Conservation (phyloP, 2,329 filamentous ascomycete species). For the Ophiostoma quercus region DNA sequence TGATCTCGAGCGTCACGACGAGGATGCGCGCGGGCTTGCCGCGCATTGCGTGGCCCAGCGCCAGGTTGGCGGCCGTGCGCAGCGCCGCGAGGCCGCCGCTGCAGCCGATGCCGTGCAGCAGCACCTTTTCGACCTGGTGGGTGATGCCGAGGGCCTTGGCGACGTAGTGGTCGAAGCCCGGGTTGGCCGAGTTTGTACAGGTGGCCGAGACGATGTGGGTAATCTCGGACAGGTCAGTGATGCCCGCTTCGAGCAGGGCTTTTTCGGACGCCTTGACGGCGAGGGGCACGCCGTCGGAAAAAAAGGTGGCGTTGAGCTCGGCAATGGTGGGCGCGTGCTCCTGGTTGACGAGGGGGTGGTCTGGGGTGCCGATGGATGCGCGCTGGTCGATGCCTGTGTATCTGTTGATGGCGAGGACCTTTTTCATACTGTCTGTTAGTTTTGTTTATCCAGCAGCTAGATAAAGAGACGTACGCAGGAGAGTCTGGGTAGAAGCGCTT, state of each 20-base stretch:
- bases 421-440: slow-evolving; percentile 50
- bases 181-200: slow-evolving; percentile 65
- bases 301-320: slow-evolving; percentile 52
- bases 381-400: slow-evolving; percentile 61
- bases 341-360: slow-evolving; percentile 58
- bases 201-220: slow-evolving; percentile 64
- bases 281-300: slow-evolving; percentile 53
- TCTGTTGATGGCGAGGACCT: slow-evolving; percentile 58
- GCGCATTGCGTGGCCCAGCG: slow-evolving; percentile 56
- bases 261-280: slow-evolving; percentile 51
- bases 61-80: slow-evolving; percentile 61
- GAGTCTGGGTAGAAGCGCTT: slow-evolving; percentile 56
- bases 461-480: slow-evolving; percentile 48
- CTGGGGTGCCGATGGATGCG: slow-evolving; percentile 56
- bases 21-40: slow-evolving; percentile 57
- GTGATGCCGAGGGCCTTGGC: slow-evolving; percentile 53
- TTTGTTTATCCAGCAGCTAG: too few species aligned
- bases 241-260: slow-evolving; percentile 49
- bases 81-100: slow-evolving; percentile 58
- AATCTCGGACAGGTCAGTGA: slow-evolving; percentile 39
- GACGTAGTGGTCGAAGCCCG: slow-evolving; percentile 62
- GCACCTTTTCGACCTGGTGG: slow-evolving; percentile 57
- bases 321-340: slow-evolving; percentile 48
- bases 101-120: slow-evolving; percentile 63
- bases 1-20: slow-evolving; percentile 60